Evolutionary conservation across 495 filamentous ascomycete species (phyloP).

Genomic region (Baudoinia panamericana): DNA sequence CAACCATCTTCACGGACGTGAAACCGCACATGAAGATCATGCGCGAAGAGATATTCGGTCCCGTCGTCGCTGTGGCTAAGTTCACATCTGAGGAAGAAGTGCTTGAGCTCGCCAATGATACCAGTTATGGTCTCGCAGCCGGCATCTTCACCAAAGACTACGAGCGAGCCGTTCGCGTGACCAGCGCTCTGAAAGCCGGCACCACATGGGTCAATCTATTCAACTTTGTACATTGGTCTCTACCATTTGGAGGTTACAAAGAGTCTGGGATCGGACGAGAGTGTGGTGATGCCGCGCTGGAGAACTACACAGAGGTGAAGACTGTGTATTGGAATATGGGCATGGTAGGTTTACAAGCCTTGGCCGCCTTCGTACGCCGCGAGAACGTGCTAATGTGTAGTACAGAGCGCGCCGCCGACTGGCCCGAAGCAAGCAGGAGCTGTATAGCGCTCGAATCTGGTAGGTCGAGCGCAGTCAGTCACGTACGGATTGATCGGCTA

Average conservation of each 20-base stretch:
- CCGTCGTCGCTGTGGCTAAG: slow-evolving; percentile 17
- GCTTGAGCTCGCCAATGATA: background rate
- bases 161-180: slow-evolving; percentile 66
- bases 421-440: too few relatives aligned
- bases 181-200: slow-evolving; percentile 68
- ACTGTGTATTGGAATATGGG: slow-evolving; percentile 68
- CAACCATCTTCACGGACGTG: slow-evolving; percentile 21
- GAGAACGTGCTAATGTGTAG: too few relatives aligned
- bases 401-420: too few relatives aligned
- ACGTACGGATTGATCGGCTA: too few relatives aligned
- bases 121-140: slow-evolving; percentile 36
- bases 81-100: slow-evolving; percentile 25
- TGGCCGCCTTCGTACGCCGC: too few relatives aligned
- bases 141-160: slow-evolving; percentile 75
- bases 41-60: slow-evolving; percentile 25
- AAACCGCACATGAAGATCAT: slow-evolving; percentile 8
- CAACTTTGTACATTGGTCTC: slow-evolving; percentile 33
- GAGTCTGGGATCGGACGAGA: slow-evolving; percentile 86
- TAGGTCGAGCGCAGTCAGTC: too few relatives aligned
- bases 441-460: too few relatives aligned
- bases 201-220: slow-evolving; percentile 91
- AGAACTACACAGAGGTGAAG: slow-evolving; percentile 67
- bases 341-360: too few relatives aligned
- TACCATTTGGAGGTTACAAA: slow-evolving; percentile 88
- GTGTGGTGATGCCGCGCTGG: slow-evolving; percentile 69